Percentiles rank a stretch among this genome's conserved stretches.
Conservation (phyloP, 2,329 filamentous ascomycete species). For the Aspergillus sp. region DNA sequence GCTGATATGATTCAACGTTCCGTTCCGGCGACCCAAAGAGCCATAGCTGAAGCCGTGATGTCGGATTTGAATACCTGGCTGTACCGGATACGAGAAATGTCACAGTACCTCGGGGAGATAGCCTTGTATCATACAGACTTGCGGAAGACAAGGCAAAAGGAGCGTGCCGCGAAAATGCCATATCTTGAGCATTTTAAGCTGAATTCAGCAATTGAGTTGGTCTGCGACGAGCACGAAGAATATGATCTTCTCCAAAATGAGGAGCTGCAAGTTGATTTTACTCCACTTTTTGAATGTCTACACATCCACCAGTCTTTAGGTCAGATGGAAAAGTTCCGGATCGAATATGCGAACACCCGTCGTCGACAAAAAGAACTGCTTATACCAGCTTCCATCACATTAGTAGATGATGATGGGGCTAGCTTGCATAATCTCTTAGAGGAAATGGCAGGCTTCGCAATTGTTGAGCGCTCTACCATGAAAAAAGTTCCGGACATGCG, state of each 20-base stretch:
- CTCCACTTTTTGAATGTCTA: conserved; percentile 87
- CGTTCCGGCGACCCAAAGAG: conserved; percentile 85
- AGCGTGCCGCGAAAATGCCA: conserved; percentile 72
- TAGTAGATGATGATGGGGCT: conserved; percentile 79
- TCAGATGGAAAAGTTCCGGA: conserved; percentile 84
- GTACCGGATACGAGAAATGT: conserved; percentile 90
- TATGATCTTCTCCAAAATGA: conserved; percentile 96
- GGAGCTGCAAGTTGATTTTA: conserved; percentile 91
- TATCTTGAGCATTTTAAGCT: conserved; percentile 82
- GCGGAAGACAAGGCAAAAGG: conserved; percentile 76
- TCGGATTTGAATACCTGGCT: conserved; percentile 95
- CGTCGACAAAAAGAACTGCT: conserved; percentile 89
- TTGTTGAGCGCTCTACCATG: conserved; percentile 94
- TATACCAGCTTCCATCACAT: conserved; percentile 71
- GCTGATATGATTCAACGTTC: conserved; percentile 95
- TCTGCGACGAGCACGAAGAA: conserved; percentile 92
- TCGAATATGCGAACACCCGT: conserved; percentile 88
- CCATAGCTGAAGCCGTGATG: conserved; percentile 96
- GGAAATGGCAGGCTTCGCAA: conserved; percentile 92
- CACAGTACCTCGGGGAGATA: conserved; percentile 92
- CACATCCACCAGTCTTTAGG: conserved; percentile 96
- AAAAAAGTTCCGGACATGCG: conserved; percentile 79
- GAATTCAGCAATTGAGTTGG: conserved; percentile 93
- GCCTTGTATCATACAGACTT: conserved; percentile 95
- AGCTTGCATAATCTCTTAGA: conserved; percentile 89